Base-by-base conservation (phyloP, 768 basidiomycete genomes). In the Sporobolomyces phaffii region DNA sequence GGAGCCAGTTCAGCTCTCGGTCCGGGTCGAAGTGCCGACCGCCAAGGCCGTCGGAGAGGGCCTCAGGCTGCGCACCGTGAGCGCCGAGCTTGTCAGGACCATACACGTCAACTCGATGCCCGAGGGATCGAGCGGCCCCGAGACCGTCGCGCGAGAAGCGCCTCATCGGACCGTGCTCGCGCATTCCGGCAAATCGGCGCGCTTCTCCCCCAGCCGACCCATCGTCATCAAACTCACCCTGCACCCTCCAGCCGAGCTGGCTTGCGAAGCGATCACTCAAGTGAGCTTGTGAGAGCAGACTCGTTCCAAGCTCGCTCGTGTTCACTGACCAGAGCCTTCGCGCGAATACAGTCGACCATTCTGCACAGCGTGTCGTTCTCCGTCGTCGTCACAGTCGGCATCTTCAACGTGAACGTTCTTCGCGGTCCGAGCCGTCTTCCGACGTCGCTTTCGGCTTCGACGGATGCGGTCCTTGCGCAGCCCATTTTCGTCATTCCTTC, bases 131-230 rank as follows among this genome's bases (percentile, higher is more conserved):
- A n/a, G n/a, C n/a, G n/a, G n/a, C n/a, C n/a, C n/a, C n/a, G n/a
- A n/a, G n/a, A n/a, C n/a, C n/a, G n/a, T n/a, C n/a, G n/a, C n/a
- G n/a, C n/a, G n/a, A n/a, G n/a, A 3, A 20, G 22, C 29, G n/a
- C 51, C 17, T 20, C 61, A 52, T 1, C 56, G 61, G 24, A 73
- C 72, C 3, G 49, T 71, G 3, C 80, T 97, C 31, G 86, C 90
- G 17, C 84, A 87, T 10, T 91, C 92, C 18, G 94, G 94, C 50
- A 92, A 91, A 47, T 87, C 90, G 24, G 91, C 91, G 76, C 86
- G 91, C 50, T 91, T 96, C 76, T 91, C 96, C 72, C 84, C 86
- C 0, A 82, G 84, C 49, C 83, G 83, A 18, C 82, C 87, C 5
- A 83, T 92, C 65, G 87, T 83, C 70, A 81, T 90, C 43, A 85